A percentile compares a stretch with the other conserved stretches of the same genome.
Conservation (phyloP, 805 yeast species). For the Cyberlindnera saturnus region DNA sequence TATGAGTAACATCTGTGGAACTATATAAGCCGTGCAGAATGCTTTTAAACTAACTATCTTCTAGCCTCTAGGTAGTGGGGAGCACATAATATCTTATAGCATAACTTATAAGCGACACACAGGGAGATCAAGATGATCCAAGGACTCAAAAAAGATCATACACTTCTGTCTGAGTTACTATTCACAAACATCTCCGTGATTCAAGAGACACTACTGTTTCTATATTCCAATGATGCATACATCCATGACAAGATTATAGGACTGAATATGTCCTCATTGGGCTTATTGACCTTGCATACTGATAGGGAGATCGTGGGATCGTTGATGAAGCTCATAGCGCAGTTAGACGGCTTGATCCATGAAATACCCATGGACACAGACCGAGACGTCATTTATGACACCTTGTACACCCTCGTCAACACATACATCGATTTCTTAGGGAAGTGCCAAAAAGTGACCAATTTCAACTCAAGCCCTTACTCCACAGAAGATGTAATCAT, state of each 20-base stretch:
- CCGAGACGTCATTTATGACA: background rate
- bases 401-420: background rate
- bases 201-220: constrained; percentile 1
- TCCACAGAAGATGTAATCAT: constrained; percentile 10
- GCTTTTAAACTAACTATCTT: too few species aligned
- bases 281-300: background rate
- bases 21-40: too few species aligned
- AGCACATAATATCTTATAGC: too few species aligned
- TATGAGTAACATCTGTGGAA: too few species aligned
- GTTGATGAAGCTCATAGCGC: background rate
- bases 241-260: background rate
- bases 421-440: constrained; percentile 1
- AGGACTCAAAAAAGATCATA: constrained; percentile 13
- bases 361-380: background rate
- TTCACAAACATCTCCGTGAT: constrained; percentile 8
- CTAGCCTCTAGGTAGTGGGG: too few species aligned
- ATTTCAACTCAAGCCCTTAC: constrained; percentile 11
- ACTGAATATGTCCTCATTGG: background rate
- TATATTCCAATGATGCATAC: background rate
- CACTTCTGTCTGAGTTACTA: constrained; percentile 9
- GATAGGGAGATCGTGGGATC: background rate
- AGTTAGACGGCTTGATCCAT: background rate
- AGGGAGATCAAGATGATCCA: constrained; percentile 2
- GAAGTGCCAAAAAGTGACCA: constrained; percentile 9
- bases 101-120: too few species aligned